Conservation (phyloP, 1,284 basidiomycete genomes). For the Meira nashicola region DNA sequence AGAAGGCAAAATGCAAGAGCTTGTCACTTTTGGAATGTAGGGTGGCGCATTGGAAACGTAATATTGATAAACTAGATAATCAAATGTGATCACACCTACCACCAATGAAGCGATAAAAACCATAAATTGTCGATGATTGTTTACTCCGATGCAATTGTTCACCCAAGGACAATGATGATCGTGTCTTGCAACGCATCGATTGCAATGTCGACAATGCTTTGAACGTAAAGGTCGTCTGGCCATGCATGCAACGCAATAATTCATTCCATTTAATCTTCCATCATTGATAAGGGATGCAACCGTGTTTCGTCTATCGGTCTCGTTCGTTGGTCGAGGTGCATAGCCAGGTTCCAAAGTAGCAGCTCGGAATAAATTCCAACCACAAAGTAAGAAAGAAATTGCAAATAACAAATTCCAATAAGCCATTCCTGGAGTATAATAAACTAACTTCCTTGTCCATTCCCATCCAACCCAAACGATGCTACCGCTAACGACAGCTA, state of each 20-base stretch:
- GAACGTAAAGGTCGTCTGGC: conserved; percentile 84
- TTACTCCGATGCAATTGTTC: conserved; percentile 94
- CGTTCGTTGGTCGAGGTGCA: conserved; percentile 64
- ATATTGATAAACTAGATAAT: conserved; percentile 68
- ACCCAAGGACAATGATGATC: conserved; percentile 88
- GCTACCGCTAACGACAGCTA: conserved; percentile 79
- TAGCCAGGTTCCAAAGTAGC: conserved; percentile 85
- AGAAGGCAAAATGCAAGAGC: conserved; percentile 64
- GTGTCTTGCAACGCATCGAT: conserved; percentile 70
- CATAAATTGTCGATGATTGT: conserved; percentile 92
- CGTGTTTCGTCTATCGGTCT: conserved; percentile 26
- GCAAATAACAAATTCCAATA: conserved; percentile 72
- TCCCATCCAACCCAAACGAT: conserved; percentile 80
- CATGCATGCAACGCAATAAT: conserved; percentile 93
- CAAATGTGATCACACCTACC: conserved; percentile 71
- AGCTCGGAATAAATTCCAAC: conserved; percentile 83
- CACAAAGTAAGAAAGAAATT: conserved; percentile 66
- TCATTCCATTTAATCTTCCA: conserved; percentile 84
- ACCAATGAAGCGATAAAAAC: conserved; percentile 81
- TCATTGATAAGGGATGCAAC: conserved; percentile 65
- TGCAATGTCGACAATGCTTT: conserved; percentile 89
- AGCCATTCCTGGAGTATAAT: conserved; percentile 63
- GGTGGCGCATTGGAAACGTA: conserved; percentile 21
- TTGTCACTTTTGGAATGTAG: conserved; percentile 34
- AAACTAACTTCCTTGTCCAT: conserved; percentile 68